Conservation (phyloP, 148 eudicot genomes). For the Rhododendron henanense region DNA sequence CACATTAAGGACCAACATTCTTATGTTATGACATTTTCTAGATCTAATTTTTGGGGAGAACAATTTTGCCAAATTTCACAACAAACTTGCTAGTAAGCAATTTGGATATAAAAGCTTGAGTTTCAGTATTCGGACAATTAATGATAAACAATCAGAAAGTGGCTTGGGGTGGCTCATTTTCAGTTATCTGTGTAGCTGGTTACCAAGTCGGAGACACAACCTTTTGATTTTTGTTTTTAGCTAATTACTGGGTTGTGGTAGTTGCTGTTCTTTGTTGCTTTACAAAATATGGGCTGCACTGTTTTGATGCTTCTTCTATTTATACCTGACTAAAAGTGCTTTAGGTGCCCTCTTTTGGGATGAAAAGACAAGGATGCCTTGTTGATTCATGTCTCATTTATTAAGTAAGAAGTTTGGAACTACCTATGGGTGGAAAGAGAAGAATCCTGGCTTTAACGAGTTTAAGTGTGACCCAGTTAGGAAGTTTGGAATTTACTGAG, state of each 20-base stretch:
- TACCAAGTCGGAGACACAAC: neutral
- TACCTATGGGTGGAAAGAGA: neutral
- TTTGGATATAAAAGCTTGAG: neutral
- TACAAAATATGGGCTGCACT: neutral
- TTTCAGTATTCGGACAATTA: neutral
- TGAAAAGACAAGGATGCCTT: neutral
- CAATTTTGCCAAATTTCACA: neutral
- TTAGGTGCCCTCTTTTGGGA: neutral
- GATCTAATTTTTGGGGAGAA: neutral
- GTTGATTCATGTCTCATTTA: neutral
- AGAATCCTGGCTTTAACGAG: neutral
- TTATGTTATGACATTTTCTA: neutral
- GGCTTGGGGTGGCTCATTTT: neutral
- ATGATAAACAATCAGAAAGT: neutral
- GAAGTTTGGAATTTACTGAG: neutral
- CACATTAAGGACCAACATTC: neutral
- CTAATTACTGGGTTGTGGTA: neutral
- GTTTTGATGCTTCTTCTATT: neutral
- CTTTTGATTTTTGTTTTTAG: neutral
- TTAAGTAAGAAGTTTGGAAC: slow-evolving; percentile 1
- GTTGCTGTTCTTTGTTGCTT: neutral
- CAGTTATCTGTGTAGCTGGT: neutral
- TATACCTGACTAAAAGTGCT: neutral
- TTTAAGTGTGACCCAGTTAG: neutral
- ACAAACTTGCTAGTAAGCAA: neutral